phyloP scores from a whole-genome alignment of 1,284 basidiomycete genomes.

The Dichomitus squalens region DNA sequence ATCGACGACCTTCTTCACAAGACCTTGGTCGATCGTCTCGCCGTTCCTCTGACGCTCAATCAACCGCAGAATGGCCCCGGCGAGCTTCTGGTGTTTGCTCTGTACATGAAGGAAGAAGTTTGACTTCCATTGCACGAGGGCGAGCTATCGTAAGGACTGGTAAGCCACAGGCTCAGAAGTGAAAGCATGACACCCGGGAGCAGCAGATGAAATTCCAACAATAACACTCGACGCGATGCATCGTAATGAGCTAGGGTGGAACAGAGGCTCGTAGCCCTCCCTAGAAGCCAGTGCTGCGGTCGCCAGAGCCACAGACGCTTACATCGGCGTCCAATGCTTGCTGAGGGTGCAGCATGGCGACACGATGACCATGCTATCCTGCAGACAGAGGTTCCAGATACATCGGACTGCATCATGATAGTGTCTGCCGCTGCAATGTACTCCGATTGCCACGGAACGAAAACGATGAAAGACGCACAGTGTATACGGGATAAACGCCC shows the following conservation, averaged over 20 bases:
- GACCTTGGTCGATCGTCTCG: constrained; percentile 89
- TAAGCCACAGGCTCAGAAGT: neutral
- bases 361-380: neutral
- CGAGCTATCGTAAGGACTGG: constrained; percentile 60
- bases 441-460: neutral
- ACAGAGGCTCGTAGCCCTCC: too few species aligned
- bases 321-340: neutral
- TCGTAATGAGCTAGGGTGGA: too few species aligned
- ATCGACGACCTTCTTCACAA: constrained; percentile 96
- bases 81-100: constrained; percentile 79
- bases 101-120: constrained; percentile 92
- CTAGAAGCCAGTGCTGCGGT: too few species aligned
- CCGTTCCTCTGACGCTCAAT: constrained; percentile 95
- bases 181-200: neutral
- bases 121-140: constrained; percentile 93
- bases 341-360: neutral
- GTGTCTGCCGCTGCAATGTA: neutral
- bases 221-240: neutral
- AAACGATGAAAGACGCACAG: constrained; percentile 55
- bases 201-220: neutral
- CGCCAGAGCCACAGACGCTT: too few species aligned
- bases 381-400: neutral
- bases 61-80: constrained; percentile 84
- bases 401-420: neutral
- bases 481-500: constrained; percentile 95